Evolutionary conservation across 441 rosid genomes (phyloP).

Genomic region (Biscutella auriculata): DNA sequence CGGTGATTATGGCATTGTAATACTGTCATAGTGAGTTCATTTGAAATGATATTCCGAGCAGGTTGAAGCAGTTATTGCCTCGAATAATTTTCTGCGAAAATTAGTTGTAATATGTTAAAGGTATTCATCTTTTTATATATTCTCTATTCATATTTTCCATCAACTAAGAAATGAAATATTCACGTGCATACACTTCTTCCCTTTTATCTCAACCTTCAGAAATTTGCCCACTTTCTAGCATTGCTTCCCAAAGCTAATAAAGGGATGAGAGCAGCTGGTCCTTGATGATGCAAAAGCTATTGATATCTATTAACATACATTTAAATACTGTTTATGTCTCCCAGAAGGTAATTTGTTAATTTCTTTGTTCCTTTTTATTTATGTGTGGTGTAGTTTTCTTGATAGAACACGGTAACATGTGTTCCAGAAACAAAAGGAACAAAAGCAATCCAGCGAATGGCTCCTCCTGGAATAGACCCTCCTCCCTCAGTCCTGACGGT

Average conservation of each 20-base stretch:
- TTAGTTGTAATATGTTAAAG: slow-evolving; percentile 43
- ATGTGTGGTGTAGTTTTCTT: slow-evolving; percentile 5
- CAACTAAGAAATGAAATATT: slow-evolving; percentile 9
- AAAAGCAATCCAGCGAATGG: slow-evolving; percentile 50
- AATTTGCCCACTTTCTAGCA: slow-evolving; percentile 62
- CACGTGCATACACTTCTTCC: not conserved
- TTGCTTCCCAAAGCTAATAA: slow-evolving; percentile 71
- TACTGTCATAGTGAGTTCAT: not conserved
- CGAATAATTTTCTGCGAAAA: slow-evolving; percentile 45
- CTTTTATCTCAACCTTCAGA: slow-evolving; percentile 34
- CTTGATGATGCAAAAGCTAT: slow-evolving; percentile 55
- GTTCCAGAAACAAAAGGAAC: slow-evolving; percentile 46
- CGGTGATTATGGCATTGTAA: not conserved
- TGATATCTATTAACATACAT: slow-evolving; percentile 43
- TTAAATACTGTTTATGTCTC: slow-evolving; percentile 54
- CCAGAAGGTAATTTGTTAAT: slow-evolving; percentile 54
- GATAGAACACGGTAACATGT: not conserved
- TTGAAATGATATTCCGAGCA: slow-evolving; percentile 22
- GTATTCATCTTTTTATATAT: slow-evolving; percentile 20
- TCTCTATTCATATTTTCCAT: not conserved
- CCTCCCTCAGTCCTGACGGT: too few species aligned
- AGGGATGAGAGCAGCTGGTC: slow-evolving; percentile 76
- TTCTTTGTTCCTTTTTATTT: not conserved
- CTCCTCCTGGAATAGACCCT: slow-evolving; percentile 57
- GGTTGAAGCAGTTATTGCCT: slow-evolving; percentile 56